A percentile compares a stretch with the other conserved stretches of the same genome.
These are phyloP conservation scores for Curvularia hawaiiensis DNA, from an alignment of 2,329 filamentous ascomycete genomes.

Conservation along the genomic window DNA sequence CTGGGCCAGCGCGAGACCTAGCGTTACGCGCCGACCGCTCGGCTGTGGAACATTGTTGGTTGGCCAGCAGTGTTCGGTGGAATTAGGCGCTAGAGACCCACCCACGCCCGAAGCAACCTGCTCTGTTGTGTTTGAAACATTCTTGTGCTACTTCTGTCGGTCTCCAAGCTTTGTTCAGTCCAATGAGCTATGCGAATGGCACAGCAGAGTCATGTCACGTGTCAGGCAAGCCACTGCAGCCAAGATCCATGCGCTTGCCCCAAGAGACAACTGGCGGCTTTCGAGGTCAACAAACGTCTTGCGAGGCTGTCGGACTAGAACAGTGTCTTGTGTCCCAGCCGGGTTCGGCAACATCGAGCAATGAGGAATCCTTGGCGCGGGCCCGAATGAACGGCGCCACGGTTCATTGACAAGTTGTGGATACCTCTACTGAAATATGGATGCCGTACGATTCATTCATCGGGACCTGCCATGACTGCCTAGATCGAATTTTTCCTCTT, in stretches of 20 bases:
- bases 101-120: slow-evolving; percentile 18
- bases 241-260: background rate
- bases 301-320: background rate
- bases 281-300: background rate
- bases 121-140: slow-evolving; percentile 22
- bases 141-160: slow-evolving; percentile 7
- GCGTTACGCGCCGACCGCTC: slow-evolving; percentile 26
- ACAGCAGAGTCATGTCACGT: slow-evolving; percentile 4
- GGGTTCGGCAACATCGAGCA: background rate
- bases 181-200: slow-evolving; percentile 6
- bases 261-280: background rate
- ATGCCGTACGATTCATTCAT: background rate
- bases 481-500: background rate
- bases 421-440: background rate
- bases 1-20: slow-evolving; percentile 20
- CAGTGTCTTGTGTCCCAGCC: background rate
- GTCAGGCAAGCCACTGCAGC: background rate
- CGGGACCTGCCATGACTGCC: background rate
- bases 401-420: background rate
- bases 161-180: slow-evolving; percentile 8
- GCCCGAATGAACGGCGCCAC: background rate
- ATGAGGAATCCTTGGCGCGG: background rate
- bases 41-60: slow-evolving; percentile 25
- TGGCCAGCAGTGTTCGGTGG: slow-evolving; percentile 18
- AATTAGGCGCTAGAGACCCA: slow-evolving; percentile 16